Base-by-base conservation (phyloP, 495 filamentous ascomycete genomes). In the Apodospora peruviana region DNA sequence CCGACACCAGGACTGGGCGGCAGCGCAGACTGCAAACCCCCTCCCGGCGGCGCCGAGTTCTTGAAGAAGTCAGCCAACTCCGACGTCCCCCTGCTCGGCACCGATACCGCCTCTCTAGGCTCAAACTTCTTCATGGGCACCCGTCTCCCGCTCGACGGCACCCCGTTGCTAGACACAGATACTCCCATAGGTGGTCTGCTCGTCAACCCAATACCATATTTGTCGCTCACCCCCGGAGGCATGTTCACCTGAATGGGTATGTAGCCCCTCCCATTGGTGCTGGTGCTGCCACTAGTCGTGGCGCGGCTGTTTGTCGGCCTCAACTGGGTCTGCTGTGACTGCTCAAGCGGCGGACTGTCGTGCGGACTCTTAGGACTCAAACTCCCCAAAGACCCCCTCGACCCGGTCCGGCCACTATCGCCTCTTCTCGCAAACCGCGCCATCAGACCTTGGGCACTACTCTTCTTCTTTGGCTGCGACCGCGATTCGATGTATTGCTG, bases 21-120 rank as follows among this genome's bases (percentile, higher is more conserved):
- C 27, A 7, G 7, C 7, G 27, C 27, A 7, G 9, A 20, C 17
- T 7, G 18, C 16, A 27, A 11, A n/a, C 20, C 8, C 3, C 51
- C 48, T n/a, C 63, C 59, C 20, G 87, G 86, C n/a, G 89, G 88
- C 17, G 77, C 87, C 19, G 85, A 86, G 50, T 83, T 85, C 35
- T 77, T 81, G 12, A 96, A 68, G 64, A 95, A 94, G 53, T 87
- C 85, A 2, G 89, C 88, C 45, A 95, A 66, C 24, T 90, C 88
- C 35, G 79, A 80, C 2, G 86, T 90, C 22, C 74, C 73, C 52
- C 55, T 52, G 50, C 50, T 49, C 35, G 68, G 43, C 19, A 60
- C 44, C 35, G 67, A 67, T 7, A 67, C 59, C 8, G 77, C 68
- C 14, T 80, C 77, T 23, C 77, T 66, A 4, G 77, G 69, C 56